Conservation (phyloP, 2,329 filamentous ascomycete genomes). For the Botrytis aclada region DNA sequence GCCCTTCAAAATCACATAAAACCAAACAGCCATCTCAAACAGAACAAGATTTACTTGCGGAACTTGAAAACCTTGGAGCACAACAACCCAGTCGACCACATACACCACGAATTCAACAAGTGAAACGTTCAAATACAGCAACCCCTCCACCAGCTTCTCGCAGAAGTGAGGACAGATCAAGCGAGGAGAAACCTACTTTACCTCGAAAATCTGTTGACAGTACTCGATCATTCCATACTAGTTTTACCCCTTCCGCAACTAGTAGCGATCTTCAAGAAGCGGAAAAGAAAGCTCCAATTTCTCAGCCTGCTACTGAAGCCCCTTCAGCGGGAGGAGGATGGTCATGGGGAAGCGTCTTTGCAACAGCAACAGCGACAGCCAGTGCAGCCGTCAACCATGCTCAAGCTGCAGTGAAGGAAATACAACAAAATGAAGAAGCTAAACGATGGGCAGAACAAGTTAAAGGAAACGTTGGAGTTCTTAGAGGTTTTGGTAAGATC, state of each 20-base stretch:
- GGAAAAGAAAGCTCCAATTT: conserved; percentile 50
- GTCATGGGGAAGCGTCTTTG: conserved; percentile 78
- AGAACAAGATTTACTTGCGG: conserved; percentile 76
- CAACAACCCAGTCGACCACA: conserved; percentile 73
- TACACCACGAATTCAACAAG: conserved; percentile 68
- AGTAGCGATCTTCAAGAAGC: conserved; percentile 56
- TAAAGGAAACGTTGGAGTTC: conserved; percentile 77
- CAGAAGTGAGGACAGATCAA: conserved; percentile 41
- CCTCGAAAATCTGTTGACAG: conserved; percentile 76
- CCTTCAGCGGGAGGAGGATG: conserved; percentile 63
- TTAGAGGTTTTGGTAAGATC: conserved; percentile 68
- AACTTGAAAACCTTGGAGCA: conserved; percentile 71
- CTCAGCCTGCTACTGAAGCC: conserved; percentile 41
- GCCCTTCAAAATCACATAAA: conserved; percentile 38
- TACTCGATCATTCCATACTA: conserved; percentile 65
- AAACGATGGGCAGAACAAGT: conserved; percentile 96
- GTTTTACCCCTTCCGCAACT: conserved; percentile 66
- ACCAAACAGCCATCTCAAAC: conserved; percentile 38
- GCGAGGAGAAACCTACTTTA: conserved; percentile 58
- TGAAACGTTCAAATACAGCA: conserved; percentile 50
- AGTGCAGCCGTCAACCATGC: conserved; percentile 84
- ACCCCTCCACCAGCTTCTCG: conserved; percentile 49
- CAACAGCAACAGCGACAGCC: conserved; percentile 61
- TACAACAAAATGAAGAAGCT: conserved; percentile 94
- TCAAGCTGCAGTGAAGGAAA: conserved; percentile 88